Percentiles rank a stretch among this genome's conserved stretches.
phyloP scores from a whole-genome alignment of 495 filamentous ascomycete species.

The Bacidia rubella region DNA sequence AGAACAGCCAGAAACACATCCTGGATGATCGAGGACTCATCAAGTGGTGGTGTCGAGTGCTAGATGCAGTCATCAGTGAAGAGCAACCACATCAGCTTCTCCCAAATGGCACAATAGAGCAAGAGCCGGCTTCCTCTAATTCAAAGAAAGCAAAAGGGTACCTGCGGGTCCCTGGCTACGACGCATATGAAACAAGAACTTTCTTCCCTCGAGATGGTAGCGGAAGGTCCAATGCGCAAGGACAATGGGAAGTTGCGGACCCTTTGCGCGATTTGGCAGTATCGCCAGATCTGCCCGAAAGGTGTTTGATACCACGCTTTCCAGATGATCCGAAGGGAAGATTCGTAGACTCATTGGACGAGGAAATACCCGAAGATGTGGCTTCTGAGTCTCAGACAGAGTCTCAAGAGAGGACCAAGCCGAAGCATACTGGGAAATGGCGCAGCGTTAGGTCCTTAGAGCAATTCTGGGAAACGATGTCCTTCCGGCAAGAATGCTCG shows the following conservation, averaged over 20 bases:
- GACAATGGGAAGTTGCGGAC: slow-evolving; percentile 40
- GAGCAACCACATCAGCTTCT: slow-evolving; percentile 22
- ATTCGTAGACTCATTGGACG: slow-evolving; percentile 79
- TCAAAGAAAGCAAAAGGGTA: slow-evolving; percentile 48
- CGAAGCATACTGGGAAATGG: slow-evolving; percentile 53
- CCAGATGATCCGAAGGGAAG: slow-evolving; percentile 94
- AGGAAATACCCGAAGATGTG: slow-evolving; percentile 44
- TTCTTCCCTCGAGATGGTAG: slow-evolving; percentile 42
- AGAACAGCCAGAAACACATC: slow-evolving; percentile 81
- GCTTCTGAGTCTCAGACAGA: slow-evolving; percentile 25
- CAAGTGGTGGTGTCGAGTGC: slow-evolving; percentile 84
- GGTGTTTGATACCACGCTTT: slow-evolving; percentile 78
- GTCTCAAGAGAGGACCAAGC: slow-evolving; percentile 12
- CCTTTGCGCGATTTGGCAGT: slow-evolving; percentile 50
- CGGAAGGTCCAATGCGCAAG: slow-evolving; percentile 30
- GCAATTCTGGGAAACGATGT: slow-evolving; percentile 98
- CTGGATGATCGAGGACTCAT: slow-evolving; percentile 79
- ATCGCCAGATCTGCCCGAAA: slow-evolving; percentile 49
- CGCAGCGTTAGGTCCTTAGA: slow-evolving; percentile 67
- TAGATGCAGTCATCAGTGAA: slow-evolving; percentile 54
- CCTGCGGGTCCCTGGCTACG: slow-evolving; percentile 74
- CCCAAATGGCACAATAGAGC: slow-evolving; percentile 14
- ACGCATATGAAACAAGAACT: slow-evolving; percentile 53
- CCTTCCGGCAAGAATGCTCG: slow-evolving; percentile 89
- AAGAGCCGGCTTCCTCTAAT: background rate